A percentile compares a stretch with the other conserved stretches of the same genome.
phyloP scores from a whole-genome alignment of 495 filamentous ascomycete genomes.

The Neurospora sp. region DNA sequence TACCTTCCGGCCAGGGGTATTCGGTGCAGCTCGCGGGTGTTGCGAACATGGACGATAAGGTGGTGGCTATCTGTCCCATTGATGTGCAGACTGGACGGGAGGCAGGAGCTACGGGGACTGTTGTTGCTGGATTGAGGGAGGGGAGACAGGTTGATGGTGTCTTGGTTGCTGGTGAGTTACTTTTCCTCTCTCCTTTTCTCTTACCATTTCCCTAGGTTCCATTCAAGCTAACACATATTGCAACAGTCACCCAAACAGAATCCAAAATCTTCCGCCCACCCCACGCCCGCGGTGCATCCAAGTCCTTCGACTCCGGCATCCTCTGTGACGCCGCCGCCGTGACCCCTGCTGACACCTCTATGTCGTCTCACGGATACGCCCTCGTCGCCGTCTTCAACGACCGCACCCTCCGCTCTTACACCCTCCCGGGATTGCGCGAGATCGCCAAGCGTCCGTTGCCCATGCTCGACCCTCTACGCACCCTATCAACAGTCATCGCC shows the following conservation, averaged over 20 bases:
- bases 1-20: conserved; percentile 66
- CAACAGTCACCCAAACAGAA: conserved; percentile 57
- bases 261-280: conserved; percentile 80
- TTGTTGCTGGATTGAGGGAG: conserved; percentile 60
- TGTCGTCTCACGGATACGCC: conserved; percentile 62
- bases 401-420: conserved; percentile 65
- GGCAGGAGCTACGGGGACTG: conserved; percentile 61
- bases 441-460: conserved; percentile 55
- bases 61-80: conserved; percentile 69
- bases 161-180: conserved; percentile 39
- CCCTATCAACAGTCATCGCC: conserved; percentile 56
- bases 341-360: conserved; percentile 60
- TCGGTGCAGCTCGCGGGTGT: conserved; percentile 61
- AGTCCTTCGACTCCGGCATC: conserved; percentile 64
- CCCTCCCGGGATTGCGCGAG: conserved; percentile 77
- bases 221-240: not conserved
- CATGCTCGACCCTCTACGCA: conserved; percentile 63
- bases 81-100: conserved; percentile 64
- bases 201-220: not conserved
- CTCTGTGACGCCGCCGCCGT: conserved; percentile 70
- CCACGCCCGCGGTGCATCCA: conserved; percentile 74
- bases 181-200: not conserved
- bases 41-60: conserved; percentile 52
- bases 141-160: conserved; percentile 65
- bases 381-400: conserved; percentile 78